Conservation (phyloP, 768 basidiomycete genomes). For the Pholiota molesta region DNA sequence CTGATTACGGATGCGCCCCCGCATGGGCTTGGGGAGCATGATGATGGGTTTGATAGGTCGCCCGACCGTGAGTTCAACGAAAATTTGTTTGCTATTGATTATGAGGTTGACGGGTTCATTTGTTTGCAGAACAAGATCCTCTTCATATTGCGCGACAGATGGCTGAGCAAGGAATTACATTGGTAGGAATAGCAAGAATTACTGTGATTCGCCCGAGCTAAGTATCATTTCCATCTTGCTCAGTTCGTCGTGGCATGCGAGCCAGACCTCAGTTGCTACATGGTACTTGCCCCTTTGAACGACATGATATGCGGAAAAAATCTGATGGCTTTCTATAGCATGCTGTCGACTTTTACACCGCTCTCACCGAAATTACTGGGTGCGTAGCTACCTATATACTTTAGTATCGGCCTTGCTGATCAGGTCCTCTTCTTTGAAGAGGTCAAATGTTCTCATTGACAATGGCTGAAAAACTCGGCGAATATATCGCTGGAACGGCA, state of each 20-base stretch:
- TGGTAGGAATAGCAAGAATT: slow-evolving; percentile 30
- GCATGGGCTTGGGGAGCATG: slow-evolving; percentile 56
- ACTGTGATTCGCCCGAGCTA: no score
- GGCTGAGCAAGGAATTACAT: slow-evolving; percentile 50
- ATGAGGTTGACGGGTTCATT: background rate
- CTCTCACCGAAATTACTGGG: slow-evolving; percentile 23
- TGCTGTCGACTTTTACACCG: slow-evolving; percentile 29
- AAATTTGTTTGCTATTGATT: background rate
- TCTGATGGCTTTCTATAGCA: slow-evolving; percentile 5
- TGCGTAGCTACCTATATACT: background rate
- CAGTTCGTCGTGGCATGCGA: slow-evolving; percentile 62
- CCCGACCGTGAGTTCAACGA: slow-evolving; percentile 22
- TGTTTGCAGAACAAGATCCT: slow-evolving; percentile 26
- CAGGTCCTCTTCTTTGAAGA: slow-evolving; percentile 2
- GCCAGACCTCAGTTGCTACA: slow-evolving; percentile 25
- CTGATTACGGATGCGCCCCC: slow-evolving; percentile 61
- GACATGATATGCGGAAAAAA: no score
- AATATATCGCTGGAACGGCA: slow-evolving; percentile 26
- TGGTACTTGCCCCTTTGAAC: no score
- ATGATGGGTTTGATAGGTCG: slow-evolving; percentile 40
- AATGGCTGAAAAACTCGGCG: slow-evolving; percentile 23
- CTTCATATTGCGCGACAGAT: slow-evolving; percentile 34
- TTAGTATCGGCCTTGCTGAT: background rate
- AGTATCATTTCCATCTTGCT: no score
- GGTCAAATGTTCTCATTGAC: slow-evolving; percentile 28